Base-by-base conservation (phyloP, 1,139 yeast genomes). In the Yamadazyma blattariae region DNA sequence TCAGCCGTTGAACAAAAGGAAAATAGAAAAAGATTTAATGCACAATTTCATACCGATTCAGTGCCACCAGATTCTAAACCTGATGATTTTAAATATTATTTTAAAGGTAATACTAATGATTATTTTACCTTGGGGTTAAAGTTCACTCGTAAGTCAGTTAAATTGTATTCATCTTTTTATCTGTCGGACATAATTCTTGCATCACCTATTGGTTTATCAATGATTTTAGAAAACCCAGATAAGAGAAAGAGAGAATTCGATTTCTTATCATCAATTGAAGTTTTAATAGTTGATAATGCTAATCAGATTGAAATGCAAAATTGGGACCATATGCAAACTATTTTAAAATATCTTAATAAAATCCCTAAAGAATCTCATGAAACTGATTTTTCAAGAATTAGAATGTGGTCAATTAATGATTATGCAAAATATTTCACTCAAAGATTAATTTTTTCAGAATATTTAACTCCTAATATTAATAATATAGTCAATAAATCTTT, bases 331-430 rank as follows among this genome's bases (percentile, higher is more conserved):
- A 74, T 92, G 6, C 72, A 70, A 27, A 72, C 82, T 0, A 74
- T 90, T n/a, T 66, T 82, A 50, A 79, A 82, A 44, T 79, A 83
- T 53, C 50, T 89, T 39, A 89, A 89, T 59, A 67, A 73, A 40
- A 77, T 88, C 30, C 98, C 98, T 5, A 75, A 75, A 42, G 71
- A 75, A 35, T 82, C 84, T 48, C 79, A 84, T 40, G 95, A 86
- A 46, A 86, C 95, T 15, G 98, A 92, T 61, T 92, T 92, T 57
- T 81, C 94, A 37, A 74, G 99, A 50, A 82, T 92, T 29, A 72
- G 97, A 48, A 83, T 86, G 83, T 90, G 96, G 95, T 81, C 83
- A 28, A 79, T 92, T 44, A 90, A 92, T 51, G 95, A 88, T 44
- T 82, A 86, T 48, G 82, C 88, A n/a, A 71, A 67, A 41, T 67